phyloP scores from a whole-genome alignment of 768 basidiomycete species.

The Termitomyces sp. region DNA sequence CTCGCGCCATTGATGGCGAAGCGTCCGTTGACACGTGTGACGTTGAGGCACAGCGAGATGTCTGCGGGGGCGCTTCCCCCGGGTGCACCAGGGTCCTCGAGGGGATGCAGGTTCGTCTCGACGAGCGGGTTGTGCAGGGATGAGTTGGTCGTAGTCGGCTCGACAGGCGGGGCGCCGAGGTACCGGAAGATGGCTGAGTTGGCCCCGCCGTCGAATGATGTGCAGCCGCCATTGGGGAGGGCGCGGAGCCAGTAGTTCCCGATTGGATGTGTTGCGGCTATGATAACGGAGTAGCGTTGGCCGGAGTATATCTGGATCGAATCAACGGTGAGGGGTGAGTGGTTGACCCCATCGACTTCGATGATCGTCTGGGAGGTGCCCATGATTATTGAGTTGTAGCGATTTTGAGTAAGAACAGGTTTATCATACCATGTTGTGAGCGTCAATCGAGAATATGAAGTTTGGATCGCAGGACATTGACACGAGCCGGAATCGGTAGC shows the following conservation, averaged over 20 bases:
- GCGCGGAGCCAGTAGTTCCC: slow-evolving; percentile 1
- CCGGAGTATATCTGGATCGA: background rate
- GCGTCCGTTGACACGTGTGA: background rate
- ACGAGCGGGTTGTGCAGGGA: background rate
- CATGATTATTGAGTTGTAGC: background rate
- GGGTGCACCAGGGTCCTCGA: background rate
- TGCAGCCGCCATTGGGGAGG: background rate
- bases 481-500: slow-evolving; percentile 31
- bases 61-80: slow-evolving; percentile 1
- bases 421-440: slow-evolving; percentile 31
- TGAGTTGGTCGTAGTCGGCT: background rate
- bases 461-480: slow-evolving; percentile 25
- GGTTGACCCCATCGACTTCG: slow-evolving; percentile 3
- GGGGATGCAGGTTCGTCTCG: background rate
- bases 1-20: background rate
- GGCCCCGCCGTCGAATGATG: background rate
- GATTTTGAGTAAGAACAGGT: rapidly evolving
- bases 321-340: background rate
- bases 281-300: background rate
- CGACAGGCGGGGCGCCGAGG: background rate
- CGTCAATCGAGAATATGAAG: slow-evolving; percentile 39
- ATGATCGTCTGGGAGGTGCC: background rate
- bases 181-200: slow-evolving; percentile 1
- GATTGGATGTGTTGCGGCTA: background rate
- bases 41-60: background rate